Evolutionary conservation across 2,329 filamentous ascomycete species (phyloP).

Genomic region (Dendryphion nanum): DNA sequence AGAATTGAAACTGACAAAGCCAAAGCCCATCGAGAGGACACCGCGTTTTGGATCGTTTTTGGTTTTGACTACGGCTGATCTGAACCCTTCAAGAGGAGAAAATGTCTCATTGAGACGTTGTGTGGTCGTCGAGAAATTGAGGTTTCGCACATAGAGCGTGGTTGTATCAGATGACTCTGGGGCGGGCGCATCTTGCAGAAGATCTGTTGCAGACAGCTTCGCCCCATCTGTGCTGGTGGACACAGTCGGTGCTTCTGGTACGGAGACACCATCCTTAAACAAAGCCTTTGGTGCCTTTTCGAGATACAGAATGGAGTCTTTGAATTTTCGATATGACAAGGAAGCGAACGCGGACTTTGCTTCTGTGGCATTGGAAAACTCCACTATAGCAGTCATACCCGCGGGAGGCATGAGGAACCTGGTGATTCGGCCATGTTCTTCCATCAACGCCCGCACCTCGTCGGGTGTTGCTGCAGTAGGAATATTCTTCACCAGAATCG

Average conservation of each 20-base stretch:
- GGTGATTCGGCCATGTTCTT: conserved; percentile 78
- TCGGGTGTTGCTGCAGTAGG: conserved; percentile 76
- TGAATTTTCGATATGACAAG: conserved; percentile 85
- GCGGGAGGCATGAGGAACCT: conserved; percentile 88
- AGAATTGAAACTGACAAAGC: conserved; percentile 84
- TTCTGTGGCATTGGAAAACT: conserved; percentile 76
- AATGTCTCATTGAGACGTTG: conserved; percentile 75
- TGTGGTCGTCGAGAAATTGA: conserved; percentile 87
- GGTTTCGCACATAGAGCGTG: conserved; percentile 91
- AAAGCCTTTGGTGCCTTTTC: conserved; percentile 89
- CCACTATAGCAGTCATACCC: conserved; percentile 90
- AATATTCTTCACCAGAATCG: conserved; percentile 94
- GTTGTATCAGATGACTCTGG: conserved; percentile 62
- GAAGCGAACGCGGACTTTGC: conserved; percentile 80
- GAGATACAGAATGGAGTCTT: conserved; percentile 86
- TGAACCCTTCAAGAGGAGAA: conserved; percentile 78
- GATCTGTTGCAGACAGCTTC: conserved; percentile 67
- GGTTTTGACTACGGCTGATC: conserved; percentile 87
- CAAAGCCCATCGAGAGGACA: conserved; percentile 93
- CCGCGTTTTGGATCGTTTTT: conserved; percentile 91
- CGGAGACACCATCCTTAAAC: conserved; percentile 50
- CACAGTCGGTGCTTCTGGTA: conserved; percentile 33
- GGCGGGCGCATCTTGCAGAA: conserved; percentile 59
- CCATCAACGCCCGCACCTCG: conserved; percentile 77
- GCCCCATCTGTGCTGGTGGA: conserved; percentile 22